These are phyloP conservation scores for Malus fusca DNA, from an alignment of 306 rosid species.

Conservation along the genomic window DNA sequence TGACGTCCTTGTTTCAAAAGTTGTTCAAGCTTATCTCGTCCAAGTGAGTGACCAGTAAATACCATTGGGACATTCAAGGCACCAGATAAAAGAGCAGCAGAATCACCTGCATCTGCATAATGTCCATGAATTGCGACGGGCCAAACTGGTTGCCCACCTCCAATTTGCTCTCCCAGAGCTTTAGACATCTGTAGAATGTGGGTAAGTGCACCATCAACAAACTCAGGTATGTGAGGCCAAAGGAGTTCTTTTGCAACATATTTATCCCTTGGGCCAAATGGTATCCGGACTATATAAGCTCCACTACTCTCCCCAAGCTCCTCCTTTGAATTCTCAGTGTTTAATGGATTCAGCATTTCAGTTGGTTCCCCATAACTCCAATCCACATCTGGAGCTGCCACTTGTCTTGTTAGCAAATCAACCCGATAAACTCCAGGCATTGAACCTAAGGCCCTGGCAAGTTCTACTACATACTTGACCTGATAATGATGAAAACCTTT, in stretches of 20 bases:
- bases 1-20: constrained; percentile 53
- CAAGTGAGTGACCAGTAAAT: constrained; percentile 58
- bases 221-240: constrained; percentile 50
- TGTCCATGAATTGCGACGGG: constrained; percentile 59
- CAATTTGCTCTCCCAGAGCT: constrained; percentile 53
- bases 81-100: constrained; percentile 57
- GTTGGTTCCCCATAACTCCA: constrained; percentile 61
- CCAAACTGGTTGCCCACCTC: constrained; percentile 46
- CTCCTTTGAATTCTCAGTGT: constrained; percentile 17
- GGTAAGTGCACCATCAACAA: constrained; percentile 47
- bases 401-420: constrained; percentile 53
- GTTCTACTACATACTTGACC: constrained; percentile 61
- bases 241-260: constrained; percentile 42
- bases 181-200: constrained; percentile 49
- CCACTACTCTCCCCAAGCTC: constrained; percentile 53
- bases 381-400: constrained; percentile 50
- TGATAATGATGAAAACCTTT: constrained; percentile 4
- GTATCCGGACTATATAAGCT: constrained; percentile 46
- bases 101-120: constrained; percentile 63
- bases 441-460: constrained; percentile 46
- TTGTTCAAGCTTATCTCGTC: constrained; percentile 57
- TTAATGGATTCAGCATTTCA: constrained; percentile 42
- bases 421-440: constrained; percentile 62
- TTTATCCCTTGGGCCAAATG: constrained; percentile 53
- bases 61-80: constrained; percentile 53